Evolutionary conservation across 2,329 filamentous ascomycete species (phyloP), one percentile per base, ranked within the genome.

Genomic region (Arthroderma sp.): DNA sequence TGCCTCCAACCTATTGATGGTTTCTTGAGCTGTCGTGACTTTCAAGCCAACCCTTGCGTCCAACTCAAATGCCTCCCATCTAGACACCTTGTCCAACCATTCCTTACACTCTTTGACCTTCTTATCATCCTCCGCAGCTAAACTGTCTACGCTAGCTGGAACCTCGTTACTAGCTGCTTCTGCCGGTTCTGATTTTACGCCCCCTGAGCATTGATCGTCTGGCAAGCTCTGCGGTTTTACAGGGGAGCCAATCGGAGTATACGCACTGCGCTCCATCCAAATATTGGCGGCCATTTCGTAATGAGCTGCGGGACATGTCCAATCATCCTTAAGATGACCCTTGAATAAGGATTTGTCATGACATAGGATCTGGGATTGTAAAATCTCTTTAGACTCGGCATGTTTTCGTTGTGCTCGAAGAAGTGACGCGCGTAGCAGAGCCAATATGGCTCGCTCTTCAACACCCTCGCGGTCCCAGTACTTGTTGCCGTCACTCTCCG

Each of bases 231-330:
- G 15, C 15, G 15, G 15, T 22, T 1, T 22, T 22, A 22, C 15
- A 22, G 15, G 15, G 15, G 15, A 22, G 8, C 41, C 38, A 22
- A 45, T 36, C 8, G 45, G 39, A 32, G 27, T 44, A 50, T 65
- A 71, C 42, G 50, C 64, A 48, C 59, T 60, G 6, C 70, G 54
- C 55, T 89, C 82, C 46, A 75, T 72, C 88, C 89, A 98, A 1
- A 81, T 68, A 44, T 85, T 77, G 5, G 83, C 86, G 0, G 80
- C 87, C 68, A 91, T 77, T 64, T 98, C 91, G 62, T 95, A 95
- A 52, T 86, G 73, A 1, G 83, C 86, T 0, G 80, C 77, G 0
- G 89, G 85, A 73, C 80, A 69, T 67, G 61, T 84, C 82, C 70
- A 73, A 48, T 72, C 66, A 48, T 74, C 70, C 44, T 64, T 65